Percentiles rank a stretch among this genome's conserved stretches.
These are phyloP conservation scores for Cladosporium sp. DNA, from an alignment of 2,329 filamentous ascomycete species.

Conservation along the genomic window DNA sequence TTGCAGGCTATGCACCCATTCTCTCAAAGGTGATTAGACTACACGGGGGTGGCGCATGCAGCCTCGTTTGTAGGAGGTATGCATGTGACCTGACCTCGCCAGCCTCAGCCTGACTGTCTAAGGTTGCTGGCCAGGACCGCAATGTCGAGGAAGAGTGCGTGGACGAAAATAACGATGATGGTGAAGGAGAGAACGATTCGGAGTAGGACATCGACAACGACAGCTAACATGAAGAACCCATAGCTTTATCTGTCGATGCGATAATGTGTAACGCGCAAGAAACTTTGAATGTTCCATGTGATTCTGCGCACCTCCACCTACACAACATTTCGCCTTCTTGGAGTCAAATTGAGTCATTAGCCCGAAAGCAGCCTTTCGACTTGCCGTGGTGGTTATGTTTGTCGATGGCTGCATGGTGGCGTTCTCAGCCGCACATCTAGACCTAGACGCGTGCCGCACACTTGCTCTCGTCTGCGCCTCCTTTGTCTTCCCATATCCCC, in stretches of 20 bases:
- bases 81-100: background rate
- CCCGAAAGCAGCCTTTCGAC: background rate
- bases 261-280: no score
- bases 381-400: background rate
- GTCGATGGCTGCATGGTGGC: background rate
- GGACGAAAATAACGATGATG: no score
- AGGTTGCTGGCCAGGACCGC: no score
- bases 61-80: background rate
- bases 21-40: background rate
- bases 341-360: no score
- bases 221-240: no score
- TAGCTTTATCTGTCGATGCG: no score
- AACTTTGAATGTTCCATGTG: no score
- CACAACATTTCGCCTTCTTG: no score
- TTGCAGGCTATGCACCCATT: background rate
- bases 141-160: no score
- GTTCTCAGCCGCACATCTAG: background rate
- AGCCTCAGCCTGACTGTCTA: background rate
- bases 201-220: no score
- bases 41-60: background rate
- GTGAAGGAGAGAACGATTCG: no score
- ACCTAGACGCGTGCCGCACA: background rate
- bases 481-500: background rate
- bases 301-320: no score
- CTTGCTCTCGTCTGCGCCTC: background rate